phyloP scores from a whole-genome alignment of 2,329 filamentous ascomycete genomes.

The Paecilomyces niveus region DNA sequence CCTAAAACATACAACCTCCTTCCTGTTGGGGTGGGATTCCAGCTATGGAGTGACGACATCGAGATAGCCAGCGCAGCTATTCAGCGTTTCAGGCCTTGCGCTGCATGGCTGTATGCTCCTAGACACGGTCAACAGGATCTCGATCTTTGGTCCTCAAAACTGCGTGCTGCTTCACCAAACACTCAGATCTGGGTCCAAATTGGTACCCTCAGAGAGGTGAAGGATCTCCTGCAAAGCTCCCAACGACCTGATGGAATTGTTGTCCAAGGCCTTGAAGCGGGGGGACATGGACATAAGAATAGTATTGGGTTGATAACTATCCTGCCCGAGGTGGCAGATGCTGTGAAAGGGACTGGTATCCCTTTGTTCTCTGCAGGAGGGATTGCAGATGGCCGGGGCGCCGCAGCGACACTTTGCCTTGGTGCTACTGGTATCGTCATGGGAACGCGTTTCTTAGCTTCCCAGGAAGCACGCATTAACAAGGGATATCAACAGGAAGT shows the following conservation, averaged over 20 bases:
- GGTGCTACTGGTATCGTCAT: no score
- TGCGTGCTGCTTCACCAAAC: slow-evolving; percentile 34
- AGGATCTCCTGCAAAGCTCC: slow-evolving; percentile 28
- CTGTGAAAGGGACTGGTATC: slow-evolving; percentile 33
- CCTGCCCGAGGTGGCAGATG: slow-evolving; percentile 46
- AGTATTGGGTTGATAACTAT: slow-evolving; percentile 46
- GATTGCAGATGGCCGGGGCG: no score
- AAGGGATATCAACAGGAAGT: slow-evolving; percentile 48
- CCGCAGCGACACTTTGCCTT: no score
- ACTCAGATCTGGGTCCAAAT: slow-evolving; percentile 52
- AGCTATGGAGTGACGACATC: slow-evolving; percentile 33
- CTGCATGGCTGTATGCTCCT: slow-evolving; percentile 38
- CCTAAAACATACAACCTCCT: slow-evolving; percentile 13
- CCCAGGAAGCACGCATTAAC: slow-evolving; percentile 43
- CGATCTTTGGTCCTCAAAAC: slow-evolving; percentile 38
- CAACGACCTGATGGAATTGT: slow-evolving; percentile 47
- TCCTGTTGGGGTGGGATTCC: slow-evolving; percentile 37
- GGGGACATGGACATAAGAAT: slow-evolving; percentile 46
- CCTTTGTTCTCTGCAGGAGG: no score
- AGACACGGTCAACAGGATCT: slow-evolving; percentile 23
- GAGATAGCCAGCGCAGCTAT: slow-evolving; percentile 22
- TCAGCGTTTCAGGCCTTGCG: slow-evolving; percentile 29
- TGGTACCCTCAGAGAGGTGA: slow-evolving; percentile 45
- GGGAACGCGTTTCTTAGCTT: slow-evolving; percentile 35
- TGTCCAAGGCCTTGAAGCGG: slow-evolving; percentile 49